Evolutionary conservation across 441 rosid genomes (phyloP).

Genomic region (Macaranga tanarius): DNA sequence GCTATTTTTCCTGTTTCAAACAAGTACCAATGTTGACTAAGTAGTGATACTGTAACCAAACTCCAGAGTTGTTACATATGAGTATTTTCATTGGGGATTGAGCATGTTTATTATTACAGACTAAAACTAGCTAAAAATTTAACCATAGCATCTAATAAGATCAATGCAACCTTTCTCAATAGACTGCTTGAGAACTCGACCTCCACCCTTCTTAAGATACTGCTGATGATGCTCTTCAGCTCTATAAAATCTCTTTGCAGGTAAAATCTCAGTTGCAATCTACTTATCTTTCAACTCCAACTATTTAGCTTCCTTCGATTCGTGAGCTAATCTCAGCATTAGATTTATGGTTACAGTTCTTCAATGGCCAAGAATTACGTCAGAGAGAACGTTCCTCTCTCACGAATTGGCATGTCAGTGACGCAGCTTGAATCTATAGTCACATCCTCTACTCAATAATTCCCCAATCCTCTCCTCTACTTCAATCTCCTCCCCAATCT

Average conservation of each 20-base stretch:
- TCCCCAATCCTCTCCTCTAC: slow-evolving; percentile 88
- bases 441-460: slow-evolving; percentile 77
- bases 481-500: slow-evolving; percentile 98
- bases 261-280: slow-evolving; percentile 77
- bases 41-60: too few species aligned
- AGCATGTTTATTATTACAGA: too few species aligned
- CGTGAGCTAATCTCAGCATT: slow-evolving; percentile 40
- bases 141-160: slow-evolving; percentile 86
- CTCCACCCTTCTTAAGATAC: slow-evolving; percentile 77
- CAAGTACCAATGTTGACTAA: not conserved
- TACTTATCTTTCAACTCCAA: slow-evolving; percentile 47
- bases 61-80: too few species aligned
- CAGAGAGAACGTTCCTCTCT: slow-evolving; percentile 78
- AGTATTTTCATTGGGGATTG: too few species aligned
- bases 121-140: not conserved
- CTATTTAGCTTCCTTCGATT: slow-evolving; percentile 67
- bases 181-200: slow-evolving; percentile 60
- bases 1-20: not conserved
- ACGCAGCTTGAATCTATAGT: slow-evolving; percentile 96
- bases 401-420: slow-evolving; percentile 90
- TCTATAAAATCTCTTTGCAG: slow-evolving; percentile 80
- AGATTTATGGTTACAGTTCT: too few species aligned
- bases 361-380: slow-evolving; percentile 64
- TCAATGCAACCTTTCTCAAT: slow-evolving; percentile 74
- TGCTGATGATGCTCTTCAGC: slow-evolving; percentile 89